Evolutionary conservation across 805 yeast genomes (phyloP), one percentile per base, ranked within the genome.

Genomic region (Hanseniaspora vineae): DNA sequence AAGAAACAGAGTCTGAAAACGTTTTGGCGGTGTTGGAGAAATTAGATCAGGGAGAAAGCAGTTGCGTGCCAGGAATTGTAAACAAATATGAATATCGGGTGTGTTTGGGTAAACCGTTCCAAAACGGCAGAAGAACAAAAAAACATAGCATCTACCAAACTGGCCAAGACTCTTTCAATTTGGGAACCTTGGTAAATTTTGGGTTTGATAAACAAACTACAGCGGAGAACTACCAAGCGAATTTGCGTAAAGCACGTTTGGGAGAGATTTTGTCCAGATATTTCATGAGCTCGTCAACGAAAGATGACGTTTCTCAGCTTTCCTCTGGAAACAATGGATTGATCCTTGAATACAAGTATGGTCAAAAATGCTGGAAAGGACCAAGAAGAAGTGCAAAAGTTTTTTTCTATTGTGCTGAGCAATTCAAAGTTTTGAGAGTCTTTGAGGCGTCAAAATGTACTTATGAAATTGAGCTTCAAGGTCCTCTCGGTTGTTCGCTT

Each of bases 361-460:
- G 98, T 18, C 80, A 78, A 40, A 75, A 72, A 58, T 92, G 98
- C 64, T 90, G 97, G 96, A 85, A 88, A 60, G 98, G 98, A 0
- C 97, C 97, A 5, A 61, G 68, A 31, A 77, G 98, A 61, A 74
- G 81, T 33, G 89, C 86, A 1, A 65, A 61, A 10, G 80, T 85
- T 1, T 68, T 68, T 19, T 58, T 89, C 47, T 67, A 69, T 15
- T 92, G 98, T 65, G 94, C 94, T 0, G 68, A 71, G 48, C 61
- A 87, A 20, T 48, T 81, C 47, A 49, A 51, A 35, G 54, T 64
- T 6, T 50, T 52, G n/a, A 61, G 77, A 3, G 95, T 90, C 10
- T 70, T 80, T 40, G 98, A 92, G 65, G 90, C 92, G 1, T 94
- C 89, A 54, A 86, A 82, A 60, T 92, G 98, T 65, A 81, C 75